phyloP scores from a whole-genome alignment of 73 alveolate genomes.

The Paramecium tetraurelia region DNA sequence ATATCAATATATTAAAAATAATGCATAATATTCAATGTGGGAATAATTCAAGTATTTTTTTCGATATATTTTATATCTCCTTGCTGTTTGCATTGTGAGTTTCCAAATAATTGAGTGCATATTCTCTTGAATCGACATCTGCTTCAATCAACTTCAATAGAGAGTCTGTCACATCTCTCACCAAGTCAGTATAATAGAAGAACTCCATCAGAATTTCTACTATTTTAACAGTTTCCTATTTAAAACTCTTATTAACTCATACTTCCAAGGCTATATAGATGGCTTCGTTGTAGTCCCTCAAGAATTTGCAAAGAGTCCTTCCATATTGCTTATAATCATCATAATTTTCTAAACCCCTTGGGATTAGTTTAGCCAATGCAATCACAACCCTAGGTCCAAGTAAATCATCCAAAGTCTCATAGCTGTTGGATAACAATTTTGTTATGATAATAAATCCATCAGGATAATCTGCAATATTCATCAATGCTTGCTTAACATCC shows the following conservation, averaged over 20 bases:
- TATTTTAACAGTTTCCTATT: constrained; percentile 42
- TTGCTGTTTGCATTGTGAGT: not conserved
- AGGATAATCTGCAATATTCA: constrained; percentile 60
- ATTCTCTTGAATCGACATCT: not conserved
- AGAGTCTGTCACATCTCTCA: not conserved
- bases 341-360: not conserved
- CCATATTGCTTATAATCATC: constrained; percentile 17
- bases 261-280: constrained; percentile 24
- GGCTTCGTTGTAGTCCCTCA: constrained; percentile 1
- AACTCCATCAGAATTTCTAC: constrained; percentile 1
- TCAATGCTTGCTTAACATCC: constrained; percentile 58
- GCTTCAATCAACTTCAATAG: not conserved
- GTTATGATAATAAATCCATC: constrained; percentile 60
- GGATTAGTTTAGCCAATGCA: constrained; percentile 11
- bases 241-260: not conserved
- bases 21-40: constrained; percentile 6
- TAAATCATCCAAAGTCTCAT: constrained; percentile 34
- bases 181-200: constrained; percentile 33
- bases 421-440: not conserved
- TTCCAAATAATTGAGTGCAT: not conserved
- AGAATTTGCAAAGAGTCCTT: constrained; percentile 11
- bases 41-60: constrained; percentile 9
- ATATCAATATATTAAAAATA: not conserved
- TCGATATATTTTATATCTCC: not conserved
- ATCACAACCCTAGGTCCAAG: constrained; percentile 19